Evolutionary conservation across 305 asterid genomes (phyloP).

Genomic region (Solanum hybrid): DNA sequence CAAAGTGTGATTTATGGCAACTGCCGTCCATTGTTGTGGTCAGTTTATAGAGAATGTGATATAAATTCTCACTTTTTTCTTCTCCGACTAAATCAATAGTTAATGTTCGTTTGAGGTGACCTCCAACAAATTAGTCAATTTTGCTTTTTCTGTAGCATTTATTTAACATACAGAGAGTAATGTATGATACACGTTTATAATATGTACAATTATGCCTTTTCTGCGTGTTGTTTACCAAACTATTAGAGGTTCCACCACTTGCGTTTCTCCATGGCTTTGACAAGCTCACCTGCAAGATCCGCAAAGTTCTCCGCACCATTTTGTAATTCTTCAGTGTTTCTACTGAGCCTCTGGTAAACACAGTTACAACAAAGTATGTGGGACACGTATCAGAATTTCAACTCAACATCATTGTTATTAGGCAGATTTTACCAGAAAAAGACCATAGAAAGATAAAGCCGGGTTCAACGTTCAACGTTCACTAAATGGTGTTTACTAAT

Average conservation of each 20-base stretch:
- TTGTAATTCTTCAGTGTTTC: conserved; percentile 63
- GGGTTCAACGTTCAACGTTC: not conserved
- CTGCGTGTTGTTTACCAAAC: not conserved
- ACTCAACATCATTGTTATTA: not conserved
- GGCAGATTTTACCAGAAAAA: not conserved
- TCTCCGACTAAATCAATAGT: not conserved
- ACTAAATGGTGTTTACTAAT: not conserved
- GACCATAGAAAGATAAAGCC: not conserved
- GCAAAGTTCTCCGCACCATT: conserved; percentile 69
- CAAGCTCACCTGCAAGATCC: conserved; percentile 62
- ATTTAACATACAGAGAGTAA: not conserved
- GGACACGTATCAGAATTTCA: not conserved
- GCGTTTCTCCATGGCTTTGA: conserved; percentile 71
- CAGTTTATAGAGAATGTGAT: not conserved
- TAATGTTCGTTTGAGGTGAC: not conserved
- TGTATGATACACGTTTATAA: not conserved
- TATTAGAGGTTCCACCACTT: conserved; percentile 77
- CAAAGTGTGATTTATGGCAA: not conserved
- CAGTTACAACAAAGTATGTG: not conserved
- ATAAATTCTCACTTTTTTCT: not conserved
- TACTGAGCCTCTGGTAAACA: conserved; percentile 49
- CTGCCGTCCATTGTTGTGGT: not conserved
- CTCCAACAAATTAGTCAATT: not conserved
- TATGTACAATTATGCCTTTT: not conserved
- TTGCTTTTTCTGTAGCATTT: not conserved